Evolutionary conservation across 768 basidiomycete species (phyloP), one percentile per base, ranked within the genome.

Genomic region (Suillus subalutaceus): DNA sequence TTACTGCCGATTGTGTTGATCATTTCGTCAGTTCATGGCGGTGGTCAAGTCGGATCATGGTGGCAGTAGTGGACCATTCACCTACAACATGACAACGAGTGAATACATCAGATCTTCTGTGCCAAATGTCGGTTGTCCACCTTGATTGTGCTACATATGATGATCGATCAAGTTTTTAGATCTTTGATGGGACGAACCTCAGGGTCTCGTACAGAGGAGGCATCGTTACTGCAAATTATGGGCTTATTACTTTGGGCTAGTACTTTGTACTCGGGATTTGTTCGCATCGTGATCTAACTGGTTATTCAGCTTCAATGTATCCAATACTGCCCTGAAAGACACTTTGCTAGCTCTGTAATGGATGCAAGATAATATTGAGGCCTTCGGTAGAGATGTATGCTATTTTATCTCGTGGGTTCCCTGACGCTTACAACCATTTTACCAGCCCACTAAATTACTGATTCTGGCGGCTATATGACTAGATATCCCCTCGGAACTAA

Each of bases 351-450:
- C 26, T 26, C 26, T 26, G 9, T 64, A 78, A 26, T 83, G 79
- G 80, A 70, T 82, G 0, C 76, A 77, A 57, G 48, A 26, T 2
- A 26, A 26, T 26, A 26, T 26, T 26, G 26, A 37, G 20, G 65
- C 70, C 16, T 83, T 82, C 63, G 79, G 81, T 5, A 81, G 81
- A 1, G 79, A 82, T 61, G 72, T 73, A 30, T 18, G 66, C 57
- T 15, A 6, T 10, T 38, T 50, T n/a, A 12, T 23, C 7, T 57
- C 8, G 23, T 38, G 50, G 16, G 58, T 18, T 53, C 3, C 23
- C 41, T 63, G 35, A 67, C 53, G 16, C 3, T 6, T n/a, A 8
- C 4, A 32, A 32, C 32, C 32, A 32, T 32, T 32, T 32, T 32
- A 32, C 3, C 32, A 32, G 32, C 32, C 32, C 32, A 32, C 32